phyloP scores from a whole-genome alignment of 495 filamentous ascomycete species.

The Aspergillus cavernicola region DNA sequence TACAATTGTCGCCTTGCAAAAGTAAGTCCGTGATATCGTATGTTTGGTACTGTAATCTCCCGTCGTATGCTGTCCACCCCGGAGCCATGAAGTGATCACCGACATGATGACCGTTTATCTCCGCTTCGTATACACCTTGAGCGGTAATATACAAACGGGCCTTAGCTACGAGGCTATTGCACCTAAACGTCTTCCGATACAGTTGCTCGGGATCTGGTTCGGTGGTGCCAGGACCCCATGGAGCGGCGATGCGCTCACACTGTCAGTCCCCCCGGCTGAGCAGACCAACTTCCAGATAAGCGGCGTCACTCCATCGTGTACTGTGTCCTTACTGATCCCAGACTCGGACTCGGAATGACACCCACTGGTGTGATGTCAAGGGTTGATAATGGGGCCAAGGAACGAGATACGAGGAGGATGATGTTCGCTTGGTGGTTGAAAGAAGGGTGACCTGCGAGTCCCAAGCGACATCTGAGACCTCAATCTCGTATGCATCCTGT shows the following conservation, averaged over 20 bases:
- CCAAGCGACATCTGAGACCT: not conserved
- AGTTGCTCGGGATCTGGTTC: not conserved
- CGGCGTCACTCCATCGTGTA: not conserved
- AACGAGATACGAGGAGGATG: not conserved
- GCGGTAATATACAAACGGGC: not conserved
- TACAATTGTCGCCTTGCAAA: not conserved
- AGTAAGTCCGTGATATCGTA: not conserved
- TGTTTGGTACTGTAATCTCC: constrained; percentile 3
- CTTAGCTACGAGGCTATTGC: not conserved
- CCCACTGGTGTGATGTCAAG: not conserved
- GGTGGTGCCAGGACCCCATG: not conserved
- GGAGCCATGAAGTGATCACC: constrained; percentile 3
- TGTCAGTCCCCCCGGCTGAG: not conserved
- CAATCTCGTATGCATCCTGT: constrained; percentile 5
- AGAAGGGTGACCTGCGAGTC: not conserved
- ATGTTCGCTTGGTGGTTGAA: not conserved
- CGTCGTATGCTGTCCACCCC: constrained; percentile 4
- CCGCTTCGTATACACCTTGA: not conserved
- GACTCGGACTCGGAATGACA: not conserved
- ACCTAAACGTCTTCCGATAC: not conserved
- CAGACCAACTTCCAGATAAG: constrained; percentile 1
- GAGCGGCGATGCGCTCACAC: not conserved
- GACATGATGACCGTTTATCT: not conserved
- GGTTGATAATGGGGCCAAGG: not conserved
- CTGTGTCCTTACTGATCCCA: not conserved